Base-by-base conservation (phyloP, 2,329 filamentous ascomycete genomes). In the Pestalotiopsis sp. region DNA sequence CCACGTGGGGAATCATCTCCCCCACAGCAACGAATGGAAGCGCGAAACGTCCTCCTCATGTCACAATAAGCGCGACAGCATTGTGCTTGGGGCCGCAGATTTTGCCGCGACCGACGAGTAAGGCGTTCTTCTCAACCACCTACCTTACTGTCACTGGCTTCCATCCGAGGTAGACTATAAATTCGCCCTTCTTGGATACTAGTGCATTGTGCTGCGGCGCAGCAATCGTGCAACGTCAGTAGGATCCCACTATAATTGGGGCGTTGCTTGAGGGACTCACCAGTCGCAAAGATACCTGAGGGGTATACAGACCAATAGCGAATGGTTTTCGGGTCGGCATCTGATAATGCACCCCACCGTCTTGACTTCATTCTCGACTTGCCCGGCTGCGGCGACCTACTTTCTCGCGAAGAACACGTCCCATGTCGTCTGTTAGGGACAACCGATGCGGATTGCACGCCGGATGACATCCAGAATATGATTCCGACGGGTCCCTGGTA, bases 11-110 rank as follows among this genome's bases (percentile, higher is more conserved):
- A 52, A 45, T 36, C 13, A 13, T n/a, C 12, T 14, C 57, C 23
- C 40, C 61, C 63, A 38, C 40, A 14, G 27, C 63, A 66, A 56
- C 63, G 63, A 66, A 66, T 66, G 57, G 45, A 23, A 57, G 41
- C 52, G 63, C 63, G 52, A 66, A 66, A 38, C 63, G 57, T n/a
- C n/a, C 11, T 25, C 17, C 31, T 57, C 9, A 11, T 12, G 40
- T 57, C 27, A 66, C 36, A 17, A 31, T 58, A 66, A 58, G 45
- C 63, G 63, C 63, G 36, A 66, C 31, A 31, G 59, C 25, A 45
- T 31, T 49, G 41, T 40, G 25, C 41, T 38, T 14, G 27, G 41
- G 63, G 63, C 49, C 45, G 63, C 25, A 66, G 63, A 36, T 36
- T 31, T 57, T 20, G 63, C 31, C 31, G 31, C 31, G 31, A 36